Conservation (phyloP, 2,329 filamentous ascomycete species). For the Trichoderma atrobrunneum region DNA sequence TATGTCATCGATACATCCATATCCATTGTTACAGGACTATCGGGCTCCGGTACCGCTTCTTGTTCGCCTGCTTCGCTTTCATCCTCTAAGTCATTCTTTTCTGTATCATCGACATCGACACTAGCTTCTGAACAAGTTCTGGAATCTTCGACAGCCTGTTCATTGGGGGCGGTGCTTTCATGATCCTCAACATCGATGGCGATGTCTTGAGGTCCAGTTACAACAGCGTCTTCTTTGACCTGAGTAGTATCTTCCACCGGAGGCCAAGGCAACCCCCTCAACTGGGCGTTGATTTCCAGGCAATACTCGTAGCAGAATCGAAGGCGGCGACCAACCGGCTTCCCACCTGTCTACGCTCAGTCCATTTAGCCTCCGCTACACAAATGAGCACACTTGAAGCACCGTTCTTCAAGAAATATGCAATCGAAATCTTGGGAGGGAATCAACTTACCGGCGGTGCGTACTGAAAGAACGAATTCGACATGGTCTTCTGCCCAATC, state of each 20-base stretch:
- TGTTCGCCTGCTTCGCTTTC: not conserved
- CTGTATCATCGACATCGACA: not conserved
- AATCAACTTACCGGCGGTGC: slow-evolving; percentile 40
- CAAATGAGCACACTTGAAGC: no score
- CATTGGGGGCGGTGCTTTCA: not conserved
- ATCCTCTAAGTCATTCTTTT: no score
- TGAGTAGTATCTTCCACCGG: slow-evolving; percentile 15
- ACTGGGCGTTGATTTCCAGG: slow-evolving; percentile 33
- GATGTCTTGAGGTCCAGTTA: not conserved
- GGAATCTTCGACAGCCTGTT: not conserved
- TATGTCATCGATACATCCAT: not conserved
- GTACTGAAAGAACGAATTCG: slow-evolving; percentile 42
- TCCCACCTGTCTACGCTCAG: slow-evolving; percentile 33
- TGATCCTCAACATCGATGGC: no score
- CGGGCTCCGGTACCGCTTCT: not conserved
- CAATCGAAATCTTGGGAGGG: not conserved
- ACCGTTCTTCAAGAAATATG: not conserved
- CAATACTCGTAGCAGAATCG: slow-evolving; percentile 35
- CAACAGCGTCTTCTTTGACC: not conserved
- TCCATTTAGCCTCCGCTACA: not conserved
- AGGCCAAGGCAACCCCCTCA: slow-evolving; percentile 31
- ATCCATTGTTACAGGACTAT: not conserved
- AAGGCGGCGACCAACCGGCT: slow-evolving; percentile 37
- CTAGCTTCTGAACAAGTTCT: not conserved
- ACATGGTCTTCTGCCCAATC: slow-evolving; percentile 32